Percentiles rank a stretch among this genome's conserved stretches.
Conservation (phyloP, 495 filamentous ascomycete species). For the Copromyces sp. region DNA sequence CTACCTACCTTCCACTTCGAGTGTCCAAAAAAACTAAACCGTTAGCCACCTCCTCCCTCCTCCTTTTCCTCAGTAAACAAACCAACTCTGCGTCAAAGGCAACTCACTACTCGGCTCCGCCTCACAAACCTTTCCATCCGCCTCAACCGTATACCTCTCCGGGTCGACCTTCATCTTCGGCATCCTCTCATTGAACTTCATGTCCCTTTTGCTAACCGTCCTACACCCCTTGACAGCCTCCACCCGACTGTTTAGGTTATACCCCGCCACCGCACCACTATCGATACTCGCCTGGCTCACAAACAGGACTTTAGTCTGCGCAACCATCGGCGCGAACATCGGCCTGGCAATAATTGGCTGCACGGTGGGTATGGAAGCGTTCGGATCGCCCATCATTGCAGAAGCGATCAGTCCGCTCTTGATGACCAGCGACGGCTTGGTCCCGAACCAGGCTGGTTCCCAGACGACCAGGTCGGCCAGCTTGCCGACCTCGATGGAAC, state of each 20-base stretch:
- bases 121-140: conserved; percentile 65
- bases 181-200: conserved; percentile 86
- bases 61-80: conserved; percentile 50
- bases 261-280: conserved; percentile 51
- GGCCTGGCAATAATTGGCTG: conserved; percentile 78
- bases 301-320: conserved; percentile 67
- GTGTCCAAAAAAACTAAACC: background rate
- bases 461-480: conserved; percentile 87
- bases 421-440: conserved; percentile 72
- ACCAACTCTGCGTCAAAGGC: conserved; percentile 75
- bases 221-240: conserved; percentile 76
- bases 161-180: conserved; percentile 92
- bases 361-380: conserved; percentile 84
- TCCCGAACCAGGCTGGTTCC: conserved; percentile 77
- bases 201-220: conserved; percentile 74
- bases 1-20: no score
- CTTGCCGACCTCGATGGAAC: conserved; percentile 82
- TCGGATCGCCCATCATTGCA: conserved; percentile 91
- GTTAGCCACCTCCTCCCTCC: background rate
- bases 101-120: conserved; percentile 64
- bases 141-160: conserved; percentile 82
- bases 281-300: conserved; percentile 67
- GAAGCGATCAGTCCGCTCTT: conserved; percentile 87
- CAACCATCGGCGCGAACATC: conserved; percentile 75
- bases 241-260: conserved; percentile 70